Base-by-base conservation (phyloP, 768 basidiomycete genomes). In the Podaxis pistillaris region DNA sequence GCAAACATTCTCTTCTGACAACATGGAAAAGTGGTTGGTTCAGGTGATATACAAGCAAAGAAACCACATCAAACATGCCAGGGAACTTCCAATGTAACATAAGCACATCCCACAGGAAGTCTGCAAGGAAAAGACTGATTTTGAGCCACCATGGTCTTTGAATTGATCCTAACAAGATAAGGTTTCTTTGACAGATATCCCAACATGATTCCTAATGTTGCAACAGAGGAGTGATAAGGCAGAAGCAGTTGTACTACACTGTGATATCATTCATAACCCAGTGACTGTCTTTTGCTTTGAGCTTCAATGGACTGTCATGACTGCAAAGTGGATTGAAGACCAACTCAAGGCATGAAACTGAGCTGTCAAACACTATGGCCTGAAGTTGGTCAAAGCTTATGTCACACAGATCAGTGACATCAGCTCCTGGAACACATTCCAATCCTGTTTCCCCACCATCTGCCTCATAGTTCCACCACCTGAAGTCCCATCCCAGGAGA, bases 251-350 rank as follows among this genome's bases (percentile, higher is more conserved):
- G 83, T 96, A 33, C 80, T 97, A 26, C 96, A 98, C 72, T 88
- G 96, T 73, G 96, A 98, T 74, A 86, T 97, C 61, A 91, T 96
- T 56, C 96, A 98, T 73, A 98, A 98, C 69, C 91, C 94, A 0
- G 85, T 81, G 17, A 96, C 90, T 28, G 93, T 91, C 63, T 97
- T 97, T 76, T 96, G 98, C 73, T 95, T 98, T 68, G 95, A 99
- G 74, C 80, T 99, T 30, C 93, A 96, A 65, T 99, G 97, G 96
- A 89, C 98, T 46, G 95, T 94, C 2, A 91, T 95, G 1, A 95
- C 94, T 0, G 94, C 94, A 26, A 85, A 92, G 24, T 89, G 88
- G 65, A 91, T 98, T 56, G 96, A 98, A 66, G 94, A 96, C 66
- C 83, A 89, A 56, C 80, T 97, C 22, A 86, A 90, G 41, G 81